Evolutionary conservation across 1,284 basidiomycete genomes (phyloP).

Genomic region (Tranzscheliella williamsii): DNA sequence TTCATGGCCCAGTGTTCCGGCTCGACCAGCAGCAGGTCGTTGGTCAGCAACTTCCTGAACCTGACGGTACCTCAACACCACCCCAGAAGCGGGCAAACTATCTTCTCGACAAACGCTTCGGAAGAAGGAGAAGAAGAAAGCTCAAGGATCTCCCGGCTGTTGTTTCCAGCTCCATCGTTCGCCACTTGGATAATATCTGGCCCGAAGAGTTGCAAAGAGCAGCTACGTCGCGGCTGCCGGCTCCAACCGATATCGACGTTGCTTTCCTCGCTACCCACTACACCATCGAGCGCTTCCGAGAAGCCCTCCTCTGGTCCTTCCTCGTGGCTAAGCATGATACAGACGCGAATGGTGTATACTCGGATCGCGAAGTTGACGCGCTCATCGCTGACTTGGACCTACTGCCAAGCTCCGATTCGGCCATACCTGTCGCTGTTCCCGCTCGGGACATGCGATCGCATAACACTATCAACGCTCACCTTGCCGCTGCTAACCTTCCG

Average conservation of each 20-base stretch:
- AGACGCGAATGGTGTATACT: conserved; percentile 14
- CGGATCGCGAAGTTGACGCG: conserved; percentile 2
- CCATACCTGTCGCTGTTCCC: conserved; percentile 1
- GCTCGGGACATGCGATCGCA: not conserved
- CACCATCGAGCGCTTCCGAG: conserved; percentile 8
- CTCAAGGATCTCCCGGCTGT: conserved; percentile 22
- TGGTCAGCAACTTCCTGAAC: not conserved
- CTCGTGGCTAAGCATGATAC: conserved; percentile 22
- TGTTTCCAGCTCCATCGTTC: conserved; percentile 1
- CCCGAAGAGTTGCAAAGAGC: not conserved
- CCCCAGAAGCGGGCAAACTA: conserved; percentile 1
- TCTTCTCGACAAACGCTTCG: conserved; percentile 12
- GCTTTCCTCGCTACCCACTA: conserved; percentile 14
- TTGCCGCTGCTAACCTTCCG: not conserved
- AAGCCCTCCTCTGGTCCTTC: conserved; percentile 29
- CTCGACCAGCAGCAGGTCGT: not conserved
- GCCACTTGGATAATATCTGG: conserved; percentile 9
- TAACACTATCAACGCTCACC: not conserved
- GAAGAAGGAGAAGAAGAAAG: conserved; percentile 1
- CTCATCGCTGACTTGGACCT: conserved; percentile 12
- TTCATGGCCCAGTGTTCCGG: conserved; percentile 17
- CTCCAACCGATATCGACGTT: not conserved
- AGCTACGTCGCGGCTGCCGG: not conserved
- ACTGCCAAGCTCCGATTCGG: not conserved
- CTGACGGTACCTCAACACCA: not conserved